Percentiles rank a stretch among this genome's conserved stretches.
Evolutionary conservation across 352 stramenopile genomes (phyloP).

Genomic region (Phytopythium ostracodes): DNA sequence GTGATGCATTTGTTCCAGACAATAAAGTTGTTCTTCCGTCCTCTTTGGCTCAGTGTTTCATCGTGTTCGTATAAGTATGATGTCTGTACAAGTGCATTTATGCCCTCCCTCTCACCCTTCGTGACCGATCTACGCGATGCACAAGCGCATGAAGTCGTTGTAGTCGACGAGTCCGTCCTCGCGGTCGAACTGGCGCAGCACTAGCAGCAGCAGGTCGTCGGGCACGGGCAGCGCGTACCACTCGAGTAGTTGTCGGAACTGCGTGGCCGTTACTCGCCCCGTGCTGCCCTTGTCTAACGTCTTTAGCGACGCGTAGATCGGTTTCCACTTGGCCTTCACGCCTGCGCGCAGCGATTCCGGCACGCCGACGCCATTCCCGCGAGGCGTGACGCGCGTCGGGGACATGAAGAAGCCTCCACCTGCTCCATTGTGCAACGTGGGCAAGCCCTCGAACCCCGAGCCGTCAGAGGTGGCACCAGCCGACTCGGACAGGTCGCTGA

Average conservation of each 20-base stretch:
- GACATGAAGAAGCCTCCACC: slow-evolving; percentile 8
- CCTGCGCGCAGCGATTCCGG: slow-evolving; percentile 43
- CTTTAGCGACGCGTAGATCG: slow-evolving; percentile 64
- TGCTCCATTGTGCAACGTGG: background rate
- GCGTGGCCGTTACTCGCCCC: slow-evolving; percentile 43
- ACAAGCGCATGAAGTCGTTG: slow-evolving; percentile 70
- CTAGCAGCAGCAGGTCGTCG: slow-evolving; percentile 43
- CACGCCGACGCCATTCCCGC: slow-evolving; percentile 5
- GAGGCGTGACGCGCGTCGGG: background rate
- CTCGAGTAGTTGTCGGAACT: slow-evolving; percentile 73
- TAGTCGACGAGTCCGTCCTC: slow-evolving; percentile 66
- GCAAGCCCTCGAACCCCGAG: slow-evolving; percentile 1
- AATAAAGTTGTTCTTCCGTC: background rate
- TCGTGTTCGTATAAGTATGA: background rate
- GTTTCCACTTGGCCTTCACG: slow-evolving; percentile 68
- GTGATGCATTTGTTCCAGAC: background rate
- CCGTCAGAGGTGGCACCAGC: background rate
- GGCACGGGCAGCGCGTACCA: slow-evolving; percentile 57
- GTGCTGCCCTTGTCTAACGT: slow-evolving; percentile 55
- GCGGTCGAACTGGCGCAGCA: slow-evolving; percentile 65
- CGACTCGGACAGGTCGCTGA: slow-evolving; percentile 28
- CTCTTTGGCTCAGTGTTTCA: background rate
- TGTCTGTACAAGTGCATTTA: background rate
- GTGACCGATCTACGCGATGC: slow-evolving; percentile 22
- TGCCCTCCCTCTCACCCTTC: background rate